Base-by-base conservation (phyloP, 2,329 filamentous ascomycete genomes). In the Penicillium sp. region DNA sequence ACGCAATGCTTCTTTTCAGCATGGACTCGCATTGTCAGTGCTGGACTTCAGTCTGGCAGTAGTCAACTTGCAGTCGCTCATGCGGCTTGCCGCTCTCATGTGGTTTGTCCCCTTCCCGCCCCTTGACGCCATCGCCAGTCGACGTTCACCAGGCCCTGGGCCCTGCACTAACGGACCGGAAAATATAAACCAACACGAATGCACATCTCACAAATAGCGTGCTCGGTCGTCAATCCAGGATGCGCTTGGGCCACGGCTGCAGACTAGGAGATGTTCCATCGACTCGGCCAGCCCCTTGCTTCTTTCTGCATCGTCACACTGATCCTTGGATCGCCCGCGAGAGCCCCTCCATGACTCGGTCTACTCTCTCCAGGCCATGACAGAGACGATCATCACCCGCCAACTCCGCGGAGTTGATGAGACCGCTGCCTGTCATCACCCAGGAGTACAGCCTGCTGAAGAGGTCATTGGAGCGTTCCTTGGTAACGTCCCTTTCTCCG, bases 221-320 rank as follows among this genome's bases (percentile, higher is more conserved):
- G 28, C 38, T 41, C 35, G 34, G 37, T 36, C 34, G 23, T 33
- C 35, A 38, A 38, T 25, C 31, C 21, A n/a, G n/a, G n/a, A n/a
- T 39, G 26, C 33, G 39, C 32, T 39, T 37, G 40, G 26, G 16
- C 32, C 11, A 21, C 13, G 20, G 36, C 26, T 38, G 23, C 17
- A 30, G 33, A 14, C 34, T 26, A n/a, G 19, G 32, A 41, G 18
- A 36, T 37, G 23, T 40, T 48, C 30, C 33, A 43, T 51, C 46
- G 36, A 45, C 38, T 44, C 29, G 30, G 27, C 37, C 30, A 45
- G 28, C 51, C 48, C 52, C 52, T 55, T 55, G 39, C 52, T 46
- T 53, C 37, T 11, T 18, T 25, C n/a, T n/a, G n/a, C 2, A 35
- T 43, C 42, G 30, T 51, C 50, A 44, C 45, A 35, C 41, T 48